Evolutionary conservation across 176 grass and related monocot genomes (phyloP).

Genomic region (Triticum urartu): DNA sequence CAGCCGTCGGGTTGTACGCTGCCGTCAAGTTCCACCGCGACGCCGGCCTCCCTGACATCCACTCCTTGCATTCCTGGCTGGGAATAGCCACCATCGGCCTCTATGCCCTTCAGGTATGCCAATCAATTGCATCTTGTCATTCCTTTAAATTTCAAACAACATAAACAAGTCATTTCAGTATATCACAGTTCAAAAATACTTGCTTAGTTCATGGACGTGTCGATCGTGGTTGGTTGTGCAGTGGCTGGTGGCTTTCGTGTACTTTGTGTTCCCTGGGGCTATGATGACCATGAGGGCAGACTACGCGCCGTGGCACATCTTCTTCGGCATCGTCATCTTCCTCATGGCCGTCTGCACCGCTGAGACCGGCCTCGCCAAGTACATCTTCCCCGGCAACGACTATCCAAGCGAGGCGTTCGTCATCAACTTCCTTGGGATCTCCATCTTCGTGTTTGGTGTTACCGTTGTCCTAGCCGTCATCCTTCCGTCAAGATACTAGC

Average conservation of each 20-base stretch:
- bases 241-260: slow-evolving; percentile 52
- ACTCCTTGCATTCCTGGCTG: slow-evolving; percentile 50
- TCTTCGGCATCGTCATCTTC: slow-evolving; percentile 53
- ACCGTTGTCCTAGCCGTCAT: slow-evolving; percentile 29
- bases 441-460: slow-evolving; percentile 39
- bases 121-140: background rate
- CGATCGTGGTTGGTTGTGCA: background rate
- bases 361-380: slow-evolving; percentile 34
- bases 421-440: slow-evolving; percentile 37
- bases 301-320: slow-evolving; percentile 58
- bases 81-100: slow-evolving; percentile 49
- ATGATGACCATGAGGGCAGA: slow-evolving; percentile 54
- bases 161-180: background rate
- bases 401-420: slow-evolving; percentile 27
- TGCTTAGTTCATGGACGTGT: background rate
- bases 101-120: slow-evolving; percentile 43
- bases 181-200: background rate
- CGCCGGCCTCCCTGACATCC: background rate
- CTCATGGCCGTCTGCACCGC: slow-evolving; percentile 46
- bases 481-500: slow-evolving; percentile 46
- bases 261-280: slow-evolving; percentile 41
- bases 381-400: background rate
- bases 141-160: background rate
- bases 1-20: slow-evolving; percentile 36
- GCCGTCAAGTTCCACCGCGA: slow-evolving; percentile 44